Evolutionary conservation across 768 basidiomycete species (phyloP).

Genomic region (Cystofilobasidium ferigula): DNA sequence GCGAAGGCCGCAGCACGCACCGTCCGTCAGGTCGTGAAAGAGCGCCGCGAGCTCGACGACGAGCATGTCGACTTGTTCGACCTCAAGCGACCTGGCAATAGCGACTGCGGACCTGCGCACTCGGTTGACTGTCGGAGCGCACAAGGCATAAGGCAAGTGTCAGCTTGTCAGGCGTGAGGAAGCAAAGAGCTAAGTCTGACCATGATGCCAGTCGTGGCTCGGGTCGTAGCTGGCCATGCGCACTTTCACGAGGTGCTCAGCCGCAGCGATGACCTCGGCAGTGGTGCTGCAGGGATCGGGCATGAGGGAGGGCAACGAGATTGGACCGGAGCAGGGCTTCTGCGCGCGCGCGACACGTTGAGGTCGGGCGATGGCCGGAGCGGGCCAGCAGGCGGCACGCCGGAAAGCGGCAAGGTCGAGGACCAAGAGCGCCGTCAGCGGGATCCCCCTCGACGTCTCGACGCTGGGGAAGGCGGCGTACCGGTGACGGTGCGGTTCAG

Average conservation of each 20-base stretch:
- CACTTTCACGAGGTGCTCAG: slow-evolving; percentile 34
- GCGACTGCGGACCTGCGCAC: slow-evolving; percentile 65
- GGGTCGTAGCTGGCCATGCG: slow-evolving; percentile 38
- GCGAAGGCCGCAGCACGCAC: background rate
- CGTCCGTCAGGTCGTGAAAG: slow-evolving; percentile 53
- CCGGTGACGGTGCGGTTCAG: no score
- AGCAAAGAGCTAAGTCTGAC: slow-evolving; percentile 23
- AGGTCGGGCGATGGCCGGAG: no score
- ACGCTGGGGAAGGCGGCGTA: no score
- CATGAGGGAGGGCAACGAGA: no score
- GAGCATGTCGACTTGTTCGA: slow-evolving; percentile 50
- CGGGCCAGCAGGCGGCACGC: no score
- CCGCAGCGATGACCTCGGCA: slow-evolving; percentile 24
- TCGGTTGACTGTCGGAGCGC: slow-evolving; percentile 52
- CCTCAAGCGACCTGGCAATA: slow-evolving; percentile 46
- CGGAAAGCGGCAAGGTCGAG: no score
- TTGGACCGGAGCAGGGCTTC: no score
- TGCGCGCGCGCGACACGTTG: no score
- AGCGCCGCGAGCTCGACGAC: slow-evolving; percentile 76
- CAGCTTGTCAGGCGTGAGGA: background rate
- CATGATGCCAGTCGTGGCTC: slow-evolving; percentile 38
- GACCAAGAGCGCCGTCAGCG: no score
- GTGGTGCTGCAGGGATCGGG: background rate
- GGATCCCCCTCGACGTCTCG: no score
- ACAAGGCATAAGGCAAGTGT: background rate